Percentiles rank a stretch among this genome's conserved stretches.
Evolutionary conservation across 2,329 filamentous ascomycete species (phyloP).

Genomic region (Incumbomyces delicatus): DNA sequence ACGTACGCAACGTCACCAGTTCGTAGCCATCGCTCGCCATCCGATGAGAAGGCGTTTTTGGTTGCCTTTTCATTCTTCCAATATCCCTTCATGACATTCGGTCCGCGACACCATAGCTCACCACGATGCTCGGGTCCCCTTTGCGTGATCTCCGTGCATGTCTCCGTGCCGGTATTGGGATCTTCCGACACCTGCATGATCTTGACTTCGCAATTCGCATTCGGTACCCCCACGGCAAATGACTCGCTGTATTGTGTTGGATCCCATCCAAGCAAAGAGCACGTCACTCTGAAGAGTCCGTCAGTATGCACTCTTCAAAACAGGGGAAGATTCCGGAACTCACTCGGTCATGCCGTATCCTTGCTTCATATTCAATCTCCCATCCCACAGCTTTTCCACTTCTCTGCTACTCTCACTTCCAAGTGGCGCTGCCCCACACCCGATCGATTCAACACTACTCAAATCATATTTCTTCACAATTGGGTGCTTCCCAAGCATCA

Average conservation of each 20-base stretch:
- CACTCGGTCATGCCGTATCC: slow-evolving; percentile 81
- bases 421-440: slow-evolving; percentile 61
- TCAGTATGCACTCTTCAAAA: no score
- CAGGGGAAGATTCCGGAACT: not conserved
- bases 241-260: slow-evolving; percentile 37
- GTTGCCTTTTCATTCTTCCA: slow-evolving; percentile 50
- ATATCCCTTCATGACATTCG: slow-evolving; percentile 51
- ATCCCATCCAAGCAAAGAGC: slow-evolving; percentile 57
- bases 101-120: slow-evolving; percentile 46
- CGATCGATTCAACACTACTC: slow-evolving; percentile 50
- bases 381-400: slow-evolving; percentile 47
- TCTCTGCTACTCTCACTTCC: slow-evolving; percentile 47
- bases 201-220: slow-evolving; percentile 59
- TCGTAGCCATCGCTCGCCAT: slow-evolving; percentile 44
- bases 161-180: slow-evolving; percentile 17
- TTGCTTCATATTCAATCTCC: slow-evolving; percentile 49
- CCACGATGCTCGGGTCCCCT: slow-evolving; percentile 11
- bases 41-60: slow-evolving; percentile 37
- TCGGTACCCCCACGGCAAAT: slow-evolving; percentile 55
- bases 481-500: slow-evolving; percentile 63
- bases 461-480: slow-evolving; percentile 57
- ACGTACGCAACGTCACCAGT: slow-evolving; percentile 51
- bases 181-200: slow-evolving; percentile 43
- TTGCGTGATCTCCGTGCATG: not conserved
- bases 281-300: slow-evolving; percentile 44